Evolutionary conservation across 768 basidiomycete species (phyloP), one percentile per base, ranked within the genome.

Genomic region (Strobilomyces echinocephalus): DNA sequence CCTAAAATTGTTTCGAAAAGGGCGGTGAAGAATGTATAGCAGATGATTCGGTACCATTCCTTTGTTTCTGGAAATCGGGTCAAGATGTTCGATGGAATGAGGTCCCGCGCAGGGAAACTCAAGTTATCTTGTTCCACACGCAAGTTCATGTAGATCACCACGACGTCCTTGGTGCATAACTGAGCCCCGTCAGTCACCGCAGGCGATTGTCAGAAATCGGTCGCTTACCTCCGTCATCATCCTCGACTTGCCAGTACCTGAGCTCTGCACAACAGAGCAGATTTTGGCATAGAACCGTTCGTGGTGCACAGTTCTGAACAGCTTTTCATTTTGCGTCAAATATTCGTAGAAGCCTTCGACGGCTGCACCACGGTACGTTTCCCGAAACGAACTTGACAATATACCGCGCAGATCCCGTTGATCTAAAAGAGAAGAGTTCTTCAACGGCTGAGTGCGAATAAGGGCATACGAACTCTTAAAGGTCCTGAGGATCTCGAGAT

Each of bases 121-220:
- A 8, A 28, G 18, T 24, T 8, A 5, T 64, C 63, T 0, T 11
- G 16, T 5, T 18, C n/a, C 1, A 1, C 30, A 5, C 53, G 54
- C 15, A 63, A 14, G 51, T 58, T 58, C 47, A 63, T 61, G 42
- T 63, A 62, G 41, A 33, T 64, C 8, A 70, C 61, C 21, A 76
- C 12, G 34, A 35, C 34, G 34, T 14, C 34, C 34, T 35, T 35
- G 1, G 4, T 35, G 34, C 3, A 1, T 12, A 35, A 10, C 34
- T 35, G 33, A 0, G 30, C 9, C 9, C 14, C 30, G 6, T 30
- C 9, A 30, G 9, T 30, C 30, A 9, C 30, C 30, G 30, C 30
- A 30, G 4, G 6, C 30, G 30, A 30, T 7, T 1, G 30, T 30
- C 30, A 30, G 8, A 30, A 9, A 30, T 30, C 30, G 9, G 5